Evolutionary conservation across 441 rosid genomes (phyloP).

Genomic region (Adansonia rubrostipa): DNA sequence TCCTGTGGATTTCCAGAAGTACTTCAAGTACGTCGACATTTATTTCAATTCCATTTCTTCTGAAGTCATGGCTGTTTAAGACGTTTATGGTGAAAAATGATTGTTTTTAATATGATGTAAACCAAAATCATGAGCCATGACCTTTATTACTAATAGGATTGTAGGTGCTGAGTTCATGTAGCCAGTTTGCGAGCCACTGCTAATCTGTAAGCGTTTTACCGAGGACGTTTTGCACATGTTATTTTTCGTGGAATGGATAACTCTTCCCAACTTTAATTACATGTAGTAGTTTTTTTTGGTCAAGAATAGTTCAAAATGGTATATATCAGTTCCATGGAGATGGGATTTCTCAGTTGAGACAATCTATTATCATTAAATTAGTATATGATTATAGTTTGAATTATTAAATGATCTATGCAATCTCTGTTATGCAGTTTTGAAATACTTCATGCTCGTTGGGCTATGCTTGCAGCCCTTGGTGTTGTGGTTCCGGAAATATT

Average conservation of each 20-base stretch:
- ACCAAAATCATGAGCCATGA: neutral
- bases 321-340: neutral
- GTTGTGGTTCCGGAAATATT: slow-evolving; percentile 83
- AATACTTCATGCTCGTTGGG: slow-evolving; percentile 97
- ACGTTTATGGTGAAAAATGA: neutral
- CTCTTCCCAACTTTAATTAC: neutral
- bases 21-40: slow-evolving; percentile 62
- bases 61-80: slow-evolving; percentile 11
- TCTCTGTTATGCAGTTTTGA: slow-evolving; percentile 64
- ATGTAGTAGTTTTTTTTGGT: neutral
- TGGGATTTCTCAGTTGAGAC: slow-evolving; percentile 8
- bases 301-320: neutral
- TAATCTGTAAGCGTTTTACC: neutral
- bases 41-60: slow-evolving; percentile 19
- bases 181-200: neutral
- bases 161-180: neutral
- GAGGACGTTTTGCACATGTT: neutral
- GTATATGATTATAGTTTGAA: neutral
- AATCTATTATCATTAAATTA: neutral
- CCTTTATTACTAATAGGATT: neutral
- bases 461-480: slow-evolving; percentile 93
- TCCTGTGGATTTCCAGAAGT: slow-evolving; percentile 59
- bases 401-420: slow-evolving; percentile 9
- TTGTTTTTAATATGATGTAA: neutral
- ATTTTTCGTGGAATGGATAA: neutral